Base-by-base conservation (phyloP, 2,329 filamentous ascomycete genomes). In the Penicillium psychrosexuale region DNA sequence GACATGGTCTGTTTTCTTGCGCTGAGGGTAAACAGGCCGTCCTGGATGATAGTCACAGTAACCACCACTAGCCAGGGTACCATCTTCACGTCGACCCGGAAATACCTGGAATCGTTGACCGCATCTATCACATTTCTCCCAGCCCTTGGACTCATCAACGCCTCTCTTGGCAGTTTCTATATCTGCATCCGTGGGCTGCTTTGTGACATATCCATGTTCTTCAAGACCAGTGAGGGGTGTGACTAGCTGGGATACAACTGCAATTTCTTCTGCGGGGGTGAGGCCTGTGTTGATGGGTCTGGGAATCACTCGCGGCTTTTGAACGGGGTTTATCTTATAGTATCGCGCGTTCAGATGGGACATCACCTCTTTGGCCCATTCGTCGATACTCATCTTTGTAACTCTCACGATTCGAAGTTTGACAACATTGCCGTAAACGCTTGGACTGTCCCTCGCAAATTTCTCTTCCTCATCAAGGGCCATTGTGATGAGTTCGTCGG, bases 101-200 rank as follows among this genome's bases (percentile, higher is more conserved):
- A 96, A 97, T 3, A 96, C 90, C 67, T 96, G 90, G 67, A 99
- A 99, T 22, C 93, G 86, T 33, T 85, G 85, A 39, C 81, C 81
- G 73, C 94, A 99, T 19, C 94, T 87, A 66, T 96, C 92, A 66
- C 94, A 99, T 47, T 85, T 81, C 74, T 99, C 94, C 81, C 87
- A 96, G 45, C 90, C 90, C 49, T 84, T 82, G 12, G 88, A 83
- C 8, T 84, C 79, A 45, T 83, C 78, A 0, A 90, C 80, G 0
- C 86, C 90, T 40, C 82, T 79, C 33, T 78, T 82, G 0, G 90
- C 87, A 47, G 82, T 79, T 48, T 82, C 77, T 17, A 97, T 82
- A 17, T 90, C 87, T 8, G 81, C 80, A 1, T 82, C 77, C 0
- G 83, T 82, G 0, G 92, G 92, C 1, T 86, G 75, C 5, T 71